These are phyloP conservation scores for Sphaerobolus stellatus DNA, from an alignment of 1,284 basidiomycete genomes.

Conservation along the genomic window DNA sequence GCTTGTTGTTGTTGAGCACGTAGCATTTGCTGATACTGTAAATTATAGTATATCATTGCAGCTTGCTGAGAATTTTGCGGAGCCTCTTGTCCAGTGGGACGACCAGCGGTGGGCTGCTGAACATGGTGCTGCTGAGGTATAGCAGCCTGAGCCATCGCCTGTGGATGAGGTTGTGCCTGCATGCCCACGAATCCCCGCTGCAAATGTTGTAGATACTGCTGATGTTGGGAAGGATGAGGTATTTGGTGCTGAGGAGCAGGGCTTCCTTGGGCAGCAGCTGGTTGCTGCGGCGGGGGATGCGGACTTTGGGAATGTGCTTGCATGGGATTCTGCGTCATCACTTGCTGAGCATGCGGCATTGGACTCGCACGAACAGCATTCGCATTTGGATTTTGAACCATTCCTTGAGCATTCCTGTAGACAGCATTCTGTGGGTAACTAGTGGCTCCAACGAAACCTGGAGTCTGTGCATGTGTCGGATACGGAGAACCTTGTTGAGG, in stretches of 20 bases:
- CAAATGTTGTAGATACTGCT: constrained; percentile 16
- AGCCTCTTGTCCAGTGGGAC: constrained; percentile 1
- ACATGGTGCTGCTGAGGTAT: constrained; percentile 26
- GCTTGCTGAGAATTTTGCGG: constrained; percentile 10
- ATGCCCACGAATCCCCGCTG: too few relatives aligned
- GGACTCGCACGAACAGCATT: constrained; percentile 5
- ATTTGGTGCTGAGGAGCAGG: constrained; percentile 15
- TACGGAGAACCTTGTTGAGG: constrained; percentile 5
- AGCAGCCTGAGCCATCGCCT: constrained; percentile 19
- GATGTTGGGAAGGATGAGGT: constrained; percentile 10
- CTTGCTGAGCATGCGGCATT: constrained; percentile 2
- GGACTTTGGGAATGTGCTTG: constrained; percentile 9
- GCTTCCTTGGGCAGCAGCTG: constrained; percentile 12
- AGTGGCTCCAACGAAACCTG: background rate
- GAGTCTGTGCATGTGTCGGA: background rate
- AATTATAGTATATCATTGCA: constrained; percentile 9
- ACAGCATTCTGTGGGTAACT: constrained; percentile 2
- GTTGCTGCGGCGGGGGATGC: constrained; percentile 13
- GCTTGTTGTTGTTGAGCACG: background rate
- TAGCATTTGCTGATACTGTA: constrained; percentile 6
- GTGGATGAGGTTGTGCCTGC: constrained; percentile 20
- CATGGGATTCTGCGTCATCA: constrained; percentile 14
- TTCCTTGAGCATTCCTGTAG: constrained; percentile 1
- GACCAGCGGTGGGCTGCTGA: background rate
- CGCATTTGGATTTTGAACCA: constrained; percentile 4